Evolutionary conservation across 2,329 filamentous ascomycete genomes (phyloP), one percentile per base, ranked within the genome.

Genomic region (Epichloe glyceriae): DNA sequence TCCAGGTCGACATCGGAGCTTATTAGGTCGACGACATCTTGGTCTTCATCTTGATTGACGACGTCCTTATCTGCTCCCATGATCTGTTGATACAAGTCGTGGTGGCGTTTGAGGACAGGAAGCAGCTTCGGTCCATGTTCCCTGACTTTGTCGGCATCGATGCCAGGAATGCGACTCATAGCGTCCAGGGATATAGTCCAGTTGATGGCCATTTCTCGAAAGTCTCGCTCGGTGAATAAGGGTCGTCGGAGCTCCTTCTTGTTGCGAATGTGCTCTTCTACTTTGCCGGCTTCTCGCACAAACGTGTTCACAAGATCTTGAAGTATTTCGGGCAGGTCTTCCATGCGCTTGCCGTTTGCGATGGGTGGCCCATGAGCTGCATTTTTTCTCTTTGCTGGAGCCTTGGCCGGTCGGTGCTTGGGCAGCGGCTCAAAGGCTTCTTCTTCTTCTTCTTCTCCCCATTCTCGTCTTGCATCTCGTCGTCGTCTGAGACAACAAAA

Each of bases 131-230:
- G 68, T 7, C 86, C 86, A 60, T 82, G 80, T 2, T 71, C 69
- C 43, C 72, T 62, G 22, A 88, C 82, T 60, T 80, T 83, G 26
- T 80, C 77, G 1, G 62, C 55, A 50, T 83, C 75, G 52, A 90
- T 83, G 10, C 75, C 78, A 0, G 74, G 73, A 46, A 91, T 85
- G 8, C 66, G 64, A 34, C 67, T 69, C 80, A 93, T 85, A 52
- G 80, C 70, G 15, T 78, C 74, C 10, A 79, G 59, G 8, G 72
- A 79, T 7, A 70, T 73, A 1, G 85, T 86, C 72, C 85, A 85
- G 35, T 73, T 67, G 47, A 88, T 79, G 12, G 79, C 83, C 84
- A 93, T 90, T 57, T 84, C 77, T 37, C 82, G 79, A 47, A 89
- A 74, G 14, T 87, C 74, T 20, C 73, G 73, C 53, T 88, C 83